Evolutionary conservation across 2,329 filamentous ascomycete species (phyloP), one percentile per base, ranked within the genome.

Genomic region (Diplodia corticola): DNA sequence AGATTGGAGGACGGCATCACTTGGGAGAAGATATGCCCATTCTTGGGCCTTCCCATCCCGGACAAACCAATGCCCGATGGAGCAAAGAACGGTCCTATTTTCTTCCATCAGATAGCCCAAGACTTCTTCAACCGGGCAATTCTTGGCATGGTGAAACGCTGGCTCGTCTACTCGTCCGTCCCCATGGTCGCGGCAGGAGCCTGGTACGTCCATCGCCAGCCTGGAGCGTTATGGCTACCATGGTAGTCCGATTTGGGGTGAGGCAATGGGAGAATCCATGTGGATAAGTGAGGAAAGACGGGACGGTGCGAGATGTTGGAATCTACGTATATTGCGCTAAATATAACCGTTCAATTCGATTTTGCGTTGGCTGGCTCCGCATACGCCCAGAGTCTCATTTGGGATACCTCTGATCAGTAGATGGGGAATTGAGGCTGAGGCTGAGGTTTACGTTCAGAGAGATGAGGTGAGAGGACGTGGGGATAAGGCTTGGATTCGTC

Each of bases 21-120:
- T 44, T 78, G 75, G 75, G 69, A 68, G 57, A 72, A 72, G 12
- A 51, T 76, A 28, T 76, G 74, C 63, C 55, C 70, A 12, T 77
- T 75, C 48, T 66, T 77, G 20, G 71, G 67, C 0, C 68, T 70
- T 37, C 35, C 67, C 1, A 65, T 73, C 1, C 74, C 75, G 9
- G 54, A 69, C 12, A 69, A 66, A 17, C 63, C 67, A 3, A 73
- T 51, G 2, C 60, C 60, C 2, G 13, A 15, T 17, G 48, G 60
- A 17, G 12, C 13, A 7, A 33, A 22, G 57, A 61, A 63, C 28
- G 60, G 48, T 1, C 48, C 60, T 5, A 48, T 28, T 4, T 12
- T 20, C 13, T 51, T 63, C 33, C 12, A 63, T 7, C 6, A 35
- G 1, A 17, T 63, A n/a, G 46, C n/a, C 22, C 20, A 44, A 13